Conservation (phyloP, 805 yeast genomes). For the Torulaspora quercuum region DNA sequence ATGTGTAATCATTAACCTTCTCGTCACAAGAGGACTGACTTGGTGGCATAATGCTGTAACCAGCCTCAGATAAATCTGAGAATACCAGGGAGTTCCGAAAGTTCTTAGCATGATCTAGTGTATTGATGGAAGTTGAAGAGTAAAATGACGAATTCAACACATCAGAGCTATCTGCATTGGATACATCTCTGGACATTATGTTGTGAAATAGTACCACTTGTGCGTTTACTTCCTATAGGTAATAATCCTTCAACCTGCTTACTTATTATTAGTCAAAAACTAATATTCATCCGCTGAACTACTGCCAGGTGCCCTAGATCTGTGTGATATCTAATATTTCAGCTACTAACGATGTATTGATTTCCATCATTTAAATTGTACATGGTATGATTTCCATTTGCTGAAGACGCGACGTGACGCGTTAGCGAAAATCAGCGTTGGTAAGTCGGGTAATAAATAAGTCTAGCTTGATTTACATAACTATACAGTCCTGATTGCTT, state of each 20-base stretch:
- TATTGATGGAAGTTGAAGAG: constrained; percentile 30
- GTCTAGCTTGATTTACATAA: constrained; percentile 17
- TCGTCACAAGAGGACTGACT: constrained; percentile 7
- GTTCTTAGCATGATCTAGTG: constrained; percentile 34
- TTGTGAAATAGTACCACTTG: too few relatives aligned
- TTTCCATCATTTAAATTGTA: too few relatives aligned
- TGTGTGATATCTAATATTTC: too few relatives aligned
- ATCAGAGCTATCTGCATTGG: constrained; percentile 17
- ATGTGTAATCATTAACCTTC: constrained; percentile 3
- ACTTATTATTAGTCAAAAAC: too few relatives aligned
- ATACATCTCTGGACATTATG: constrained; percentile 7
- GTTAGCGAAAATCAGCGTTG: too few relatives aligned
- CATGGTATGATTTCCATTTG: too few relatives aligned
- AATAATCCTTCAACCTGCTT: too few relatives aligned
- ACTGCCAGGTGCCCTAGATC: too few relatives aligned
- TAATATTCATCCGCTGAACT: neutral
- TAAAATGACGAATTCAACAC: constrained; percentile 30
- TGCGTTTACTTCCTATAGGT: too few relatives aligned
- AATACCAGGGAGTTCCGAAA: constrained; percentile 35
- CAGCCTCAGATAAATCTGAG: constrained; percentile 28
- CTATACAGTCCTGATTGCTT: constrained; percentile 20
- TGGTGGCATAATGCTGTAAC: constrained; percentile 7
- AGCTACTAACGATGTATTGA: too few relatives aligned
- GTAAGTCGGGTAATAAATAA: constrained; percentile 10
- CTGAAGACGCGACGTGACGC: constrained; percentile 11